Base-by-base conservation (phyloP, 176 grass and related monocot genomes). In the Chloris gayana region DNA sequence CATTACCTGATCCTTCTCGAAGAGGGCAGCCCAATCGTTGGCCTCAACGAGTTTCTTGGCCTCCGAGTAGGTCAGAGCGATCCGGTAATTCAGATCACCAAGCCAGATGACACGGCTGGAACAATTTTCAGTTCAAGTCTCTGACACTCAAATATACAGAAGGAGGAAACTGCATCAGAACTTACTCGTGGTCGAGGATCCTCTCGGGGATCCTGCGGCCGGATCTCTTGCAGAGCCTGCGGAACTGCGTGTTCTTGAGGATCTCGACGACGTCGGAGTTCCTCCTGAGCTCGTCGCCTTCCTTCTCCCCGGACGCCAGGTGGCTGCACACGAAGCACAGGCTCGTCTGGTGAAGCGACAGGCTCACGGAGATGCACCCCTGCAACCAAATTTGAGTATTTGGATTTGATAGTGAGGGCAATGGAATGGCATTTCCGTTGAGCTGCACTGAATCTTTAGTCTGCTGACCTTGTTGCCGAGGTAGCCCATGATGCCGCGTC, bases 291-390 rank as follows among this genome's bases (percentile, higher is more conserved):
- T 98, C 95, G 69, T 98, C 95, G 4, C 95, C 92, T 90, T 94
- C 95, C 84, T 98, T 98, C 85, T 98, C 95, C 9, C 95, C 95
- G n/a, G 95, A 98, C 29, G 95, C 92, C 78, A 98, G 80, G 85
- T 98, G 92, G 82, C 92, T 98, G 86, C 95, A 98, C 17, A 94
- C 89, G 60, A 98, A 98, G 83, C 95, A 98, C 49, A 94, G 72
- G 60, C 45, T 92, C 5, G 92, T 98, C 81, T 92, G 89, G 75
- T 98, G 91, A 73, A 98, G 50, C 25, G 92, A 92, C 95, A 94
- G 89, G 85, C 95, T 98, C 73, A 98, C 90, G 4, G 92, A 94
- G 63, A 98, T 91, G 73, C 95, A 98, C 9, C 95, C 95, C 90
- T 95, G 79, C 32, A 80, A n/a, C 10, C 72, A 37, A 64, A 65